Conservation (phyloP, 2,329 filamentous ascomycete species). For the Metarhizium robertsii region DNA sequence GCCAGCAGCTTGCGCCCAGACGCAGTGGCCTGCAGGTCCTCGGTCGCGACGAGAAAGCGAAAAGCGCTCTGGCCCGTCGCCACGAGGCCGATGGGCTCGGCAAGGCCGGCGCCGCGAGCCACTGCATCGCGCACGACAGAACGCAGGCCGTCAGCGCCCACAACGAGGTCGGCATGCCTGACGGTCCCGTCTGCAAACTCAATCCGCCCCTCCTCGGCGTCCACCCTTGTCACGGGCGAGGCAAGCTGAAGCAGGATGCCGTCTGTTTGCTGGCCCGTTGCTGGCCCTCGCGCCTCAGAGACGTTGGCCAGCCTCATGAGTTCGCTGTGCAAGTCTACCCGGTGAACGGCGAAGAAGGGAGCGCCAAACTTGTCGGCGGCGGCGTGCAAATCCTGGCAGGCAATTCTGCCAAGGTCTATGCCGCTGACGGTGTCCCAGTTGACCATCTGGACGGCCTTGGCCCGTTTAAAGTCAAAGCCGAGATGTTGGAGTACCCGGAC, state of each 20-base stretch:
- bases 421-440: constrained; percentile 1
- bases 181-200: constrained; percentile 3
- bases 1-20: not conserved
- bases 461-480: constrained; percentile 2
- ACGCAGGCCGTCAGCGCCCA: constrained; percentile 5
- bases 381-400: not conserved
- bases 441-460: not conserved
- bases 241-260: not conserved
- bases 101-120: not conserved
- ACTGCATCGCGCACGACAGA: constrained; percentile 4
- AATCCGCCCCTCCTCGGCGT: not conserved
- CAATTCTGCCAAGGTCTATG: not conserved
- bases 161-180: constrained; percentile 1
- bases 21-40: not conserved
- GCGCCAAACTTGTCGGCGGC: not conserved
- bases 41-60: constrained; percentile 4
- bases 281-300: not conserved
- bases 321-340: constrained; percentile 5
- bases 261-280: not conserved
- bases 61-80: constrained; percentile 3
- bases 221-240: not conserved
- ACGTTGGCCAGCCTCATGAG: constrained; percentile 4
- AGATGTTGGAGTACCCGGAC: not conserved
- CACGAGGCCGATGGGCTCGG: not conserved
- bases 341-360: constrained; percentile 4